Evolutionary conservation across 495 filamentous ascomycete genomes (phyloP), one percentile per base, ranked within the genome.

Genomic region (Staphylotrichum longicolle): DNA sequence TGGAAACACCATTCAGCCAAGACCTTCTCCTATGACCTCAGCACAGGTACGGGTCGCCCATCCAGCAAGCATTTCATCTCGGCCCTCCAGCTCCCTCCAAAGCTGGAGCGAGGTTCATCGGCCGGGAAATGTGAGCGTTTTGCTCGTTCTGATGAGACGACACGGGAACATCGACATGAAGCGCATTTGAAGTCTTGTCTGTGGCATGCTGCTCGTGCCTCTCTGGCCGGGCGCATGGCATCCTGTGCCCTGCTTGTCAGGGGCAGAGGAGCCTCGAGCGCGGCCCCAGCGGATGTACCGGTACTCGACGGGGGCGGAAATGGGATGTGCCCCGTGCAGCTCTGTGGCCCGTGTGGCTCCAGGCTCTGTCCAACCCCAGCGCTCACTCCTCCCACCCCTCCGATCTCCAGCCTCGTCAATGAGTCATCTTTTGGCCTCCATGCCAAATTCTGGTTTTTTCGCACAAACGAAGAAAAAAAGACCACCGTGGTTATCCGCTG

Each of bases 281-380:
- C 32, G 41, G 10, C 42, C 8, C 20, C 12, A 9, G 27, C 12
- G 12, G 20, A 63, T 35, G 64, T 66, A 66, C 52, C 47, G 45
- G 60, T 66, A 66, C 64, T n/a, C 51, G 55, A 14, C 6, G 5
- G 50, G 45, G 44, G 42, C 42, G 39, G 59, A 32, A 62, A 57
- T 47, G 42, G 51, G 40, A 47, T 9, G 44, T 49, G 51, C 56
- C 61, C 57, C 44, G 39, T 55, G 51, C 62, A 60, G 56, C 44
- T 56, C n/a, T 64, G 52, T 56, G 64, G 60, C 61, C 52, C 55
- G 63, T 63, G 64, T 66, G 59, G 59, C 63, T 48, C 54, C 54
- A 62, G 54, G 12, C 32, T 57, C 37, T 27, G 32, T 52, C 57
- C 56, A 55, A 63, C 57, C 55, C 57, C 61, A 54, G 51, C 55